Base-by-base conservation (phyloP, 257 asterid species). In the Avicennia marina region DNA sequence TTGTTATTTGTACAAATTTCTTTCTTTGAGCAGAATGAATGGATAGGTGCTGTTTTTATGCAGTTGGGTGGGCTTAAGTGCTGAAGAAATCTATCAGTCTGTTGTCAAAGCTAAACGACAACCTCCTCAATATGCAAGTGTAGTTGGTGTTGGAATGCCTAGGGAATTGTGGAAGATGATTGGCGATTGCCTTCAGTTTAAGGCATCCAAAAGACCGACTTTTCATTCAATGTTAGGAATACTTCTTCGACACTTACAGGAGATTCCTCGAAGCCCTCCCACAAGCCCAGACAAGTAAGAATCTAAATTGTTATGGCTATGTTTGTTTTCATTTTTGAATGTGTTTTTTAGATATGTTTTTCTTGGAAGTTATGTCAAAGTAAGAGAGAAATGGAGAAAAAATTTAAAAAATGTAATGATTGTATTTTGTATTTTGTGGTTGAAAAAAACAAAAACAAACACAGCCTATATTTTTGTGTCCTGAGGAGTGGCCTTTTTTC, bases 131-230 rank as follows among this genome's bases (percentile, higher is more conserved):
- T 93, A 93, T 68, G 85, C 97, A 48, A 79, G 94, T 50, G 98
- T 93, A 27, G 96, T 89, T 33, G 98, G 98, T 53, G 97, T 89
- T 58, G 98, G 98, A 61, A 89, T 93, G 69, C 98, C 98, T 5
- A 79, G 90, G 72, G 97, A 93, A 64, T 66, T 93, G 78, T 93
- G 98, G 98, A 93, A 84, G 81, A 89, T 93, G 97, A 85, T 93
- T 82, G 98, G 98, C 64, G 98, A 93, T 73, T 93, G 98, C 78
- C 80, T 93, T 73, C 98, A 93, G 72, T 78, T 78, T 79, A 89
- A 81, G 80, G 81, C 88, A 48, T 82, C 95, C 51, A 82, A 52
- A 72, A 83, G 98, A 63, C 98, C 98, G 43, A 78, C 95, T 67
- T 93, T 93, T 75, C 87, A 80, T 77, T 81, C 96, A 36, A 93